A percentile compares a stretch with the other conserved stretches of the same genome.
Conservation (phyloP, 169 alveolate species). For the Hepatocystis sp. region DNA sequence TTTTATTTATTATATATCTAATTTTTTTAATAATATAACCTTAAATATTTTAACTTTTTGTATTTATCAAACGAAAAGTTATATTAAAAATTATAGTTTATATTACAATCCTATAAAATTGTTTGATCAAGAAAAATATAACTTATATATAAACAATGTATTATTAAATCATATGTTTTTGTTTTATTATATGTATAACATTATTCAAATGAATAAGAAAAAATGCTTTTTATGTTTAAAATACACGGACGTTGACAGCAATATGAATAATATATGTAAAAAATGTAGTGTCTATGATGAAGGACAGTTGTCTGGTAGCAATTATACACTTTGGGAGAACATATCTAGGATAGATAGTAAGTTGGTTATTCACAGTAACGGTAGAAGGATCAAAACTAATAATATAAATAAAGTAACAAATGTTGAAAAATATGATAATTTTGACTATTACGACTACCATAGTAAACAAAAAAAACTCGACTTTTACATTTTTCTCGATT, state of each 20-base stretch:
- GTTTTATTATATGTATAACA: slow-evolving; percentile 57
- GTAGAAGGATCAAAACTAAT: no score
- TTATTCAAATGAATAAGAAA: no score
- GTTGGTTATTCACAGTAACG: neutral
- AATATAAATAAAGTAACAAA: no score
- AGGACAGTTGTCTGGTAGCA: no score
- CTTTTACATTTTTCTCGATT: slow-evolving; percentile 28
- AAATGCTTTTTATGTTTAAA: neutral
- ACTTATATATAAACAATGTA: slow-evolving; percentile 69
- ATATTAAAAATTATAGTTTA: slow-evolving; percentile 23
- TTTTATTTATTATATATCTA: slow-evolving; percentile 44
- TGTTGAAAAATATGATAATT: no score
- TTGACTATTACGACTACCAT: no score
- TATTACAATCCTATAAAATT: slow-evolving; percentile 64
- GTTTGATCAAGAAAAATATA: slow-evolving; percentile 73
- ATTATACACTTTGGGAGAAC: no score
- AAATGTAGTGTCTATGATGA: neutral
- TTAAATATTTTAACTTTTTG: slow-evolving; percentile 44
- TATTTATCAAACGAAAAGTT: slow-evolving; percentile 58
- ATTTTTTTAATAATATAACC: slow-evolving; percentile 19
- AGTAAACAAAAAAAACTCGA: slow-evolving; percentile 1
- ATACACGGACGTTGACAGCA: neutral
- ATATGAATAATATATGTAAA: neutral
- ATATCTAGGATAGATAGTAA: no score
- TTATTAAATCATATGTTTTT: slow-evolving; percentile 43